A percentile compares a stretch with the other conserved stretches of the same genome.
Evolutionary conservation across 2,329 filamentous ascomycete species (phyloP).

Genomic region (Ophiostoma piceae): DNA sequence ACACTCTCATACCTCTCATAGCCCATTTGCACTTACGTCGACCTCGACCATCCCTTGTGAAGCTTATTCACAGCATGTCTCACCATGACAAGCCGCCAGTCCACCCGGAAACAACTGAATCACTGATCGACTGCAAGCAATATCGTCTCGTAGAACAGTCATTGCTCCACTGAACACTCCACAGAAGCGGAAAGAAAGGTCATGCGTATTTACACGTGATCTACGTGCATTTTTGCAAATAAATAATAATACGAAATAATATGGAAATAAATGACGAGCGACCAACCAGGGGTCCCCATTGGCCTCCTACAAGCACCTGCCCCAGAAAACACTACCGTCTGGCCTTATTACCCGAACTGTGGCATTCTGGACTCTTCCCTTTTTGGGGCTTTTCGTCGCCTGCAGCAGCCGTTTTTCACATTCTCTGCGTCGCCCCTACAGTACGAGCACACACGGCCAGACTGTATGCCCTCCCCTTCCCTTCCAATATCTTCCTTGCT

Average conservation of each 20-base stretch:
- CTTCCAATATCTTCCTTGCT: neutral
- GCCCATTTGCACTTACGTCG: neutral
- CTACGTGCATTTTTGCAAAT: neutral
- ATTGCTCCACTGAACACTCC: constrained; percentile 1
- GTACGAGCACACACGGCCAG: neutral
- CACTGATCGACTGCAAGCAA: constrained; percentile 6
- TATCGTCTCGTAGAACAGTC: neutral
- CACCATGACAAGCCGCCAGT: neutral
- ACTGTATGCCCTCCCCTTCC: neutral
- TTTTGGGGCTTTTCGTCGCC: constrained; percentile 19
- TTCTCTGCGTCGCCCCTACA: constrained; percentile 13
- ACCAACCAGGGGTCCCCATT: constrained; percentile 1
- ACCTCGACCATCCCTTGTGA: neutral
- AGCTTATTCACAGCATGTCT: neutral
- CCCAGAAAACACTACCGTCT: constrained; percentile 12
- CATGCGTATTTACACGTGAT: neutral
- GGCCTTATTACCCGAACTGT: constrained; percentile 20
- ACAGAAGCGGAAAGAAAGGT: constrained; percentile 1
- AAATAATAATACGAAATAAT: neutral
- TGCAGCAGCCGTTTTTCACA: constrained; percentile 22
- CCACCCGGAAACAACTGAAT: constrained; percentile 9
- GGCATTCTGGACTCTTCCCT: constrained; percentile 21
- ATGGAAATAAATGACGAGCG: neutral
- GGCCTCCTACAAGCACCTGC: neutral
- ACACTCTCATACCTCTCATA: neutral